Conservation (phyloP, 768 basidiomycete species). For the Chiua virens region DNA sequence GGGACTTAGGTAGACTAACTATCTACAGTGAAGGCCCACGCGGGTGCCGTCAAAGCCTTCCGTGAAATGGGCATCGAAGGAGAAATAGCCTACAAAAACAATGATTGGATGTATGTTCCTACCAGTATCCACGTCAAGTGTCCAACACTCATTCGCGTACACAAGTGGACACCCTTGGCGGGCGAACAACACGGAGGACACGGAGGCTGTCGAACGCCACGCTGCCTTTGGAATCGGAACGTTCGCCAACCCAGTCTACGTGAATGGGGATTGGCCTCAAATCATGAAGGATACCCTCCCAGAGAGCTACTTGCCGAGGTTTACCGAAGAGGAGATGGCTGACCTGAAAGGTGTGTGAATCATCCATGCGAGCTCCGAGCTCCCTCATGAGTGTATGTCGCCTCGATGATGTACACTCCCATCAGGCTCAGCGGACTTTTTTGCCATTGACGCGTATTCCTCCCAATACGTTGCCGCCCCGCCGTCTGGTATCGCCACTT, state of each 20-base stretch:
- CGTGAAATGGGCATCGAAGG: constrained; percentile 47
- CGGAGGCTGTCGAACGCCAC: constrained; percentile 47
- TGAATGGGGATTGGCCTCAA: constrained; percentile 51
- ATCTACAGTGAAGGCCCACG: constrained; percentile 48
- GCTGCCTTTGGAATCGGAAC: constrained; percentile 50
- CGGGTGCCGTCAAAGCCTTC: constrained; percentile 51
- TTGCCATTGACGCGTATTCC: constrained; percentile 50
- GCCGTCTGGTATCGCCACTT: constrained; percentile 43
- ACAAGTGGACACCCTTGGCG: constrained; percentile 48
- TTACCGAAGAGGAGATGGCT: too few species aligned
- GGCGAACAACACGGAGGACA: constrained; percentile 43
- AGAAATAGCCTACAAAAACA: constrained; percentile 55
- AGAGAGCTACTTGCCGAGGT: constrained; percentile 36
- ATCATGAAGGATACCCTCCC: constrained; percentile 50
- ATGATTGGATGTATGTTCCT: constrained; percentile 45
- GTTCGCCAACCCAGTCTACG: constrained; percentile 50
- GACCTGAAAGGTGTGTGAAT: too few species aligned
- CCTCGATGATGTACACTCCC: too few species aligned
- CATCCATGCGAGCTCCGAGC: too few species aligned
- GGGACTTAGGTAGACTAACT: background rate
- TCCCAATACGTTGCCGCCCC: constrained; percentile 43
- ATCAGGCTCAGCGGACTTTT: too few species aligned
- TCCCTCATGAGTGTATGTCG: too few species aligned
- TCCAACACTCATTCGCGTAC: too few species aligned
- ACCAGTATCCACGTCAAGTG: background rate